Evolutionary conservation across 495 filamentous ascomycete genomes (phyloP).

Genomic region (Podospora pseudoanserina): DNA sequence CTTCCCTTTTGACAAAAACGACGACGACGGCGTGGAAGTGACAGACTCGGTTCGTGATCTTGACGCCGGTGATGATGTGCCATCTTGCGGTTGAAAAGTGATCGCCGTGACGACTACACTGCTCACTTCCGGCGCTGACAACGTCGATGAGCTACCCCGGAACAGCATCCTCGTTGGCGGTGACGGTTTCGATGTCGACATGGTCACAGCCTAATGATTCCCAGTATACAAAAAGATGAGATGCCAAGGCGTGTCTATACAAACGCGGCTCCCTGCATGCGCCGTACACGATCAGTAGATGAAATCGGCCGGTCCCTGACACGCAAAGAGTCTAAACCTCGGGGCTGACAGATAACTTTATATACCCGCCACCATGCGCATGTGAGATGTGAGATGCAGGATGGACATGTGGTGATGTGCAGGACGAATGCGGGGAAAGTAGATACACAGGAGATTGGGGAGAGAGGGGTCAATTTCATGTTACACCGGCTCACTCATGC

Average conservation of each 20-base stretch:
- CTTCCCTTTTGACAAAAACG: neutral
- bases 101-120: conserved; percentile 10
- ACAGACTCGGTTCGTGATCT: neutral
- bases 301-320: neutral
- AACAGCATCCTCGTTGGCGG: neutral
- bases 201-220: neutral
- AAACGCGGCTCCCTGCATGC: neutral
- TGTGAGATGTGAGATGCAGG: neutral
- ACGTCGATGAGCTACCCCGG: neutral
- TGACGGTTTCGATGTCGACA: conserved; percentile 4
- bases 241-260: neutral
- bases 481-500: neutral
- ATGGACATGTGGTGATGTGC: neutral
- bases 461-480: neutral
- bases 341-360: neutral
- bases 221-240: neutral
- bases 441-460: neutral
- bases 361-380: neutral
- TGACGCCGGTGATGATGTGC: neutral
- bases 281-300: neutral
- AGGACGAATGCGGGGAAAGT: neutral
- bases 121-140: conserved; percentile 15
- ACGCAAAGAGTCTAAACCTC: neutral
- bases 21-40: conserved; percentile 1
- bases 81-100: neutral